Evolutionary conservation across 805 yeast genomes (phyloP).

Genomic region (Yarrowia bubula): DNA sequence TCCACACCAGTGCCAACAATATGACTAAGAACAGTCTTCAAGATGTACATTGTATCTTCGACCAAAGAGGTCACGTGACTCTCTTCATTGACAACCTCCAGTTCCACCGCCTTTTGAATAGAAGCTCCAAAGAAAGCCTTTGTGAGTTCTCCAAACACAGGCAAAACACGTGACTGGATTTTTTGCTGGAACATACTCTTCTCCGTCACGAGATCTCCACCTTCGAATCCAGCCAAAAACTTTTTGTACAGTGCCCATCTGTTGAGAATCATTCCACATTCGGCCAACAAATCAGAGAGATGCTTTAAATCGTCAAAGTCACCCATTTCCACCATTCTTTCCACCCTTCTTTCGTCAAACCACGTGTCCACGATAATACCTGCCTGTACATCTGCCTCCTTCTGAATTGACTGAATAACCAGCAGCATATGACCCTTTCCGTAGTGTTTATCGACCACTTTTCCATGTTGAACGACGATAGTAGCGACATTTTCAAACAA

Average conservation of each 20-base stretch:
- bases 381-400: slow-evolving; percentile 90
- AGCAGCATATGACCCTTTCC: slow-evolving; percentile 57
- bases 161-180: slow-evolving; percentile 51
- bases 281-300: slow-evolving; percentile 65
- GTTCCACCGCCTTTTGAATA: slow-evolving; percentile 71
- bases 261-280: slow-evolving; percentile 71
- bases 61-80: slow-evolving; percentile 71
- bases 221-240: slow-evolving; percentile 46
- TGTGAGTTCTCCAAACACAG: slow-evolving; percentile 62
- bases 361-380: slow-evolving; percentile 85
- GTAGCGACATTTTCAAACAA: slow-evolving; percentile 81
- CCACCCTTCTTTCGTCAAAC: slow-evolving; percentile 60
- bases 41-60: slow-evolving; percentile 76
- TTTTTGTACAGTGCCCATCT: slow-evolving; percentile 67
- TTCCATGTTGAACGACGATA: slow-evolving; percentile 82
- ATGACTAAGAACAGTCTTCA: slow-evolving; percentile 65
- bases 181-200: slow-evolving; percentile 58
- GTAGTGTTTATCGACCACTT: slow-evolving; percentile 70
- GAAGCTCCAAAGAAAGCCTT: slow-evolving; percentile 72
- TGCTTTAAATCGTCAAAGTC: slow-evolving; percentile 50
- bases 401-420: slow-evolving; percentile 72
- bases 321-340: slow-evolving; percentile 5
- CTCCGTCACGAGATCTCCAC: slow-evolving; percentile 47
- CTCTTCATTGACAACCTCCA: slow-evolving; percentile 75
- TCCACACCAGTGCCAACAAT: slow-evolving; percentile 70